phyloP scores from a whole-genome alignment of 148 eudicot species.

The Vaccinium myrtillus region DNA sequence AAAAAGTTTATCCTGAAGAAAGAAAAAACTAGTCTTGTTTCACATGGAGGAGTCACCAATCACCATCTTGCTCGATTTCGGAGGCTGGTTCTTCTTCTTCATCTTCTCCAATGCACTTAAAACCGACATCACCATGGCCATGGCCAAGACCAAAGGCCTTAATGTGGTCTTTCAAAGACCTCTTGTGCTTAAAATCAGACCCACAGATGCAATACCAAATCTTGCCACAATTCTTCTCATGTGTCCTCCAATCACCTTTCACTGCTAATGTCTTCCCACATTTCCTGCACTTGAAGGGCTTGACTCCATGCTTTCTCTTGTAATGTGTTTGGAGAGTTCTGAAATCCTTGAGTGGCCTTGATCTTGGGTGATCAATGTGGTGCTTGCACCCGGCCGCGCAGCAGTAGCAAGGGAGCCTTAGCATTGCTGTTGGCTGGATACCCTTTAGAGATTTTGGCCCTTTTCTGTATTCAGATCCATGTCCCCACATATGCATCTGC shows the following conservation, averaged over 20 bases:
- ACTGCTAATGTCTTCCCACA: slow-evolving; percentile 79
- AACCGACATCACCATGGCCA: slow-evolving; percentile 63
- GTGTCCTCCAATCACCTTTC: slow-evolving; percentile 82
- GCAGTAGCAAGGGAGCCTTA: slow-evolving; percentile 78
- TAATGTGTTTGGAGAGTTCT: slow-evolving; percentile 80
- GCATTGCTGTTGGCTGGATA: slow-evolving; percentile 82
- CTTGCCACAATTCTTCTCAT: slow-evolving; percentile 83
- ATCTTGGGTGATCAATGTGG: slow-evolving; percentile 79
- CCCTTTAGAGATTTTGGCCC: slow-evolving; percentile 76
- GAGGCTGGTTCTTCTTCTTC: slow-evolving; percentile 61
- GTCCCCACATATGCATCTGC: slow-evolving; percentile 95
- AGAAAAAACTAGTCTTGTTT: neutral
- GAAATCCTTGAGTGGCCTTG: slow-evolving; percentile 78
- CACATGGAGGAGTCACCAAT: neutral
- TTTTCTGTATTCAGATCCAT: slow-evolving; percentile 81
- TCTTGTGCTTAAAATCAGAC: slow-evolving; percentile 81
- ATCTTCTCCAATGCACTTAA: slow-evolving; percentile 59
- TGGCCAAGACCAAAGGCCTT: slow-evolving; percentile 72
- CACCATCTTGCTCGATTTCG: slow-evolving; percentile 69
- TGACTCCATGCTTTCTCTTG: slow-evolving; percentile 80
- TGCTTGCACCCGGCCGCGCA: slow-evolving; percentile 72
- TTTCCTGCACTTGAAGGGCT: slow-evolving; percentile 72
- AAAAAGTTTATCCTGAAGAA: neutral
- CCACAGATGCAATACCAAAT: slow-evolving; percentile 77
- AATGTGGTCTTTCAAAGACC: slow-evolving; percentile 72